Evolutionary conservation across 768 basidiomycete species (phyloP).

Genomic region (Chlorophyllum brunneum): DNA sequence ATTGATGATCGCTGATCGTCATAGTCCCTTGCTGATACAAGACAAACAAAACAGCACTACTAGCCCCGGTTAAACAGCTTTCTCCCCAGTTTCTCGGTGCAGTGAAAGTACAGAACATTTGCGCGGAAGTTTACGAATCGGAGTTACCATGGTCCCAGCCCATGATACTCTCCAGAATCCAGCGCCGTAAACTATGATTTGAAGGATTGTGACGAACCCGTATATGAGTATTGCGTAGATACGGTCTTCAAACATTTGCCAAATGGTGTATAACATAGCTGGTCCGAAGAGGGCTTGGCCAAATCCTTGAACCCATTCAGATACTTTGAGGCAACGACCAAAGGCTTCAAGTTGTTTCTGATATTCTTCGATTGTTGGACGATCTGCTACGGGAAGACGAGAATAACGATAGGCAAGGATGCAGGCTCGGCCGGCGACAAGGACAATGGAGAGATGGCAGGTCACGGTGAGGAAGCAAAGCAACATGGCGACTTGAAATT

Average conservation of each 20-base stretch:
- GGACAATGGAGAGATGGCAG: neutral
- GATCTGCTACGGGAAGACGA: neutral
- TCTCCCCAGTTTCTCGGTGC: no score
- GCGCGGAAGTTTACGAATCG: neutral
- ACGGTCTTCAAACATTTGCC: neutral
- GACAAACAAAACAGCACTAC: no score
- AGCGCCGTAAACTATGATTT: neutral
- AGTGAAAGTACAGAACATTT: no score
- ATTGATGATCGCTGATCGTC: no score
- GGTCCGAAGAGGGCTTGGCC: slow-evolving; percentile 1
- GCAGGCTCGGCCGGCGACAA: slow-evolving; percentile 2
- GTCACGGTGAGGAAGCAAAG: neutral
- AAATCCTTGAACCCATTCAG: neutral
- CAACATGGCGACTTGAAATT: slow-evolving; percentile 1
- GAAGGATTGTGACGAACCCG: neutral
- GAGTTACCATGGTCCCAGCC: neutral
- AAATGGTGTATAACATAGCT: neutral
- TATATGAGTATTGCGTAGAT: neutral
- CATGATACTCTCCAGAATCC: slow-evolving; percentile 3
- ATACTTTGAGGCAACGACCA: neutral
- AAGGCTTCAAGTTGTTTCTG: neutral
- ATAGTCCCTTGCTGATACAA: no score
- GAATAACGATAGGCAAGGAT: slow-evolving; percentile 1
- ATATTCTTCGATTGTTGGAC: neutral
- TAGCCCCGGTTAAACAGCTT: no score